Percentiles rank a stretch among this genome's conserved stretches.
These are phyloP conservation scores for Glaciozyma martinii DNA, from an alignment of 768 basidiomycete genomes.

Conservation along the genomic window DNA sequence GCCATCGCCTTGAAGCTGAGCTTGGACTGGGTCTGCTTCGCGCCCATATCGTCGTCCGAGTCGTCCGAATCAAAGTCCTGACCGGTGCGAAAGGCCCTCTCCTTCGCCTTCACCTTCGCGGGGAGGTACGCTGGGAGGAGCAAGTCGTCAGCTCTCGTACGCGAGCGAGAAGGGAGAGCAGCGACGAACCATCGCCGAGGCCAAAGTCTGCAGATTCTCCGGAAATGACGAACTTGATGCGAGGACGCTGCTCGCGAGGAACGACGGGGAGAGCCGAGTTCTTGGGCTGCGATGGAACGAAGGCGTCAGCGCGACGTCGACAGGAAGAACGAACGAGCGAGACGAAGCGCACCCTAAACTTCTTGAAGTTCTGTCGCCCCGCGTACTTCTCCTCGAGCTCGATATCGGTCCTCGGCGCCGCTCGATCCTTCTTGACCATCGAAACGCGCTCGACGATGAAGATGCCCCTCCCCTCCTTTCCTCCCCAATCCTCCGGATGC, in stretches of 20 bases:
- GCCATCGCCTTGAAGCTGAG: constrained; percentile 18
- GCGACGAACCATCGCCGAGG: constrained; percentile 19
- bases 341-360: constrained; percentile 17
- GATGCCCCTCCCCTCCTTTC: constrained; percentile 18
- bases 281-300: constrained; percentile 17
- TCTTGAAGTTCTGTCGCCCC: constrained; percentile 25
- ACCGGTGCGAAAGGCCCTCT: constrained; percentile 1
- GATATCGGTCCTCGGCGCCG: constrained; percentile 1
- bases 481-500: neutral
- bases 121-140: neutral
- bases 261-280: constrained; percentile 5
- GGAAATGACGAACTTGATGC: constrained; percentile 4
- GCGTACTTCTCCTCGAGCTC: constrained; percentile 11
- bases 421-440: constrained; percentile 12
- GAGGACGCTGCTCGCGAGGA: constrained; percentile 8
- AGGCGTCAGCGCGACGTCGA: neutral
- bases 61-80: constrained; percentile 22
- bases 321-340: too few species aligned
- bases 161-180: too few species aligned
- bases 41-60: constrained; percentile 12
- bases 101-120: constrained; percentile 18
- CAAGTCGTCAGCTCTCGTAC: neutral
- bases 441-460: constrained; percentile 18
- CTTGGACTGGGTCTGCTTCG: neutral
- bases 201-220: constrained; percentile 23